These are phyloP conservation scores for Cyphellophora europaea DNA, from an alignment of 2,329 filamentous ascomycete genomes.

Conservation along the genomic window DNA sequence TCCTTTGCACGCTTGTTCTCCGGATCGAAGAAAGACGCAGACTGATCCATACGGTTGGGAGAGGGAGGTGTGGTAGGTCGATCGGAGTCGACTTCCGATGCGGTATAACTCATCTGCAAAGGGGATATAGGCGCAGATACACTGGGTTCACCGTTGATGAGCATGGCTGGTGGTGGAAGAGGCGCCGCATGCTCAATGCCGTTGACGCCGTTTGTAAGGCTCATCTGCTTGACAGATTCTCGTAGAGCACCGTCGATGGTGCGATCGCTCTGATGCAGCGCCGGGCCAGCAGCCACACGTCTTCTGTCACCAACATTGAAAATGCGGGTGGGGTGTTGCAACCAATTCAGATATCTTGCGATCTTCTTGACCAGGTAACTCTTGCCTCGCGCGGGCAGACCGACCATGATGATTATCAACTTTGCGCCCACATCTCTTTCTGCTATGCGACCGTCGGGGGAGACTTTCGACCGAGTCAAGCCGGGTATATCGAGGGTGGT, in stretches of 20 bases:
- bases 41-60: constrained; percentile 65
- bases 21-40: constrained; percentile 88
- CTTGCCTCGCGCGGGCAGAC: constrained; percentile 87
- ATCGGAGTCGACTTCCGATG: constrained; percentile 7
- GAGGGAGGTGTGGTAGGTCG: too few species aligned
- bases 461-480: constrained; percentile 89
- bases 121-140: constrained; percentile 9
- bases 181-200: constrained; percentile 22
- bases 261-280: constrained; percentile 9
- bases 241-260: constrained; percentile 30
- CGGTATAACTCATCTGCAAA: constrained; percentile 11
- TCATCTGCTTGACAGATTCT: constrained; percentile 34
- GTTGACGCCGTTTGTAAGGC: constrained; percentile 24
- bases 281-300: constrained; percentile 63
- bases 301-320: constrained; percentile 96
- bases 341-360: constrained; percentile 89
- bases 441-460: constrained; percentile 88
- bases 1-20: constrained; percentile 72
- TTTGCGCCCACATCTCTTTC: constrained; percentile 92
- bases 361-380: constrained; percentile 99
- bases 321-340: constrained; percentile 89
- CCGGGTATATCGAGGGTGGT: constrained; percentile 96
- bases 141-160: constrained; percentile 44
- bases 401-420: constrained; percentile 97
- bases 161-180: constrained; percentile 37